Conservation (phyloP, 2,329 filamentous ascomycete species). For the Alternaria atra region DNA sequence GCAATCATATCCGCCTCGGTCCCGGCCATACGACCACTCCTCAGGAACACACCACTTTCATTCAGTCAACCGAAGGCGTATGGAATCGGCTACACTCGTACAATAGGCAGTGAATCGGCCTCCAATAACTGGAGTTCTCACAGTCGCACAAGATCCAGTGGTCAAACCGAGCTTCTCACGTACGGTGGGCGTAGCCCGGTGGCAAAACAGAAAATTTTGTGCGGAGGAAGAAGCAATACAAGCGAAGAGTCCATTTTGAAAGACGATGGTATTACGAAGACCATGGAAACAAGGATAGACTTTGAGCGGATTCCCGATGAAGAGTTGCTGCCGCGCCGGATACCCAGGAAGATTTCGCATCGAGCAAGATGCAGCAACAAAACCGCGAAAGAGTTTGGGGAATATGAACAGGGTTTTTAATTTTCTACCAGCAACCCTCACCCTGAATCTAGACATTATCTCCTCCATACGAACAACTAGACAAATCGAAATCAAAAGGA, state of each 20-base stretch:
- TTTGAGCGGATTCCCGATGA: background rate
- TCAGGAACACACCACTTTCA: constrained; percentile 20
- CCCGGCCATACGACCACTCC: constrained; percentile 50
- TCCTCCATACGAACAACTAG: background rate
- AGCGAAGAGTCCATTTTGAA: background rate
- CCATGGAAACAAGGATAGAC: background rate
- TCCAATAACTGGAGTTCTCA: background rate
- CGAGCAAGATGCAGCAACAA: background rate
- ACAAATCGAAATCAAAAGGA: background rate
- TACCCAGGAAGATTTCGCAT: background rate
- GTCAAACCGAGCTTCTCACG: background rate
- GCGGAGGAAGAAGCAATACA: background rate
- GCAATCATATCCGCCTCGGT: constrained; percentile 53
- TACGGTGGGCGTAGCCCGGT: background rate
- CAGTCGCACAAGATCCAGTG: background rate
- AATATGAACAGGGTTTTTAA: background rate
- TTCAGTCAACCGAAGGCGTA: background rate
- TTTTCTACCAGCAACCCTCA: background rate
- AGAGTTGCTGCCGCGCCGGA: background rate
- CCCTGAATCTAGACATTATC: background rate
- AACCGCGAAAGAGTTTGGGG: background rate
- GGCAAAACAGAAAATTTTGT: background rate
- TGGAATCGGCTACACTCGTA: background rate
- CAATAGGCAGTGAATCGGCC: background rate
- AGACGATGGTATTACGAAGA: background rate